A percentile compares a stretch with the other conserved stretches of the same genome.
phyloP scores from a whole-genome alignment of 768 basidiomycete genomes.

The Lactarius indigo region DNA sequence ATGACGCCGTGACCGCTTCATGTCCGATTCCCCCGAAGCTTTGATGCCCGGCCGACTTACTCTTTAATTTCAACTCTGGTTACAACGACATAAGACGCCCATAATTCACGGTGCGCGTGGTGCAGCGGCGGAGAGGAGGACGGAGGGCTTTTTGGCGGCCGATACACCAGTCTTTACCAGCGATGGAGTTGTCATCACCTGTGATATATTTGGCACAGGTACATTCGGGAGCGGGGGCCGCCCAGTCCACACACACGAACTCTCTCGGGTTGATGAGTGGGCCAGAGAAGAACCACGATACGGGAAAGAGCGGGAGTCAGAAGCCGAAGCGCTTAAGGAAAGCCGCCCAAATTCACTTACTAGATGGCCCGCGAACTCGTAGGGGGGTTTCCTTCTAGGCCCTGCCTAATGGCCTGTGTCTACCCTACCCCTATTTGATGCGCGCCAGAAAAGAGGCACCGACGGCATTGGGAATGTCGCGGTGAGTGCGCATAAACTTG shows the following conservation, averaged over 20 bases:
- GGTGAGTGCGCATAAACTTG: no score
- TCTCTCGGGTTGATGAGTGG: not conserved
- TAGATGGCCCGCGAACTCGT: not conserved
- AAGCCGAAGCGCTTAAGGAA: not conserved
- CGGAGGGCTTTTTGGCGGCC: not conserved
- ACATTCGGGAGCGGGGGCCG: not conserved
- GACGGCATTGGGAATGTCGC: not conserved
- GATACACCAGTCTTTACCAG: not conserved
- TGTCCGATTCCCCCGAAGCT: not conserved
- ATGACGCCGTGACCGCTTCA: conserved; percentile 8
- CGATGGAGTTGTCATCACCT: not conserved
- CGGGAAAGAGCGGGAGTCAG: not conserved
- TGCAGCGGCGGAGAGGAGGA: not conserved
- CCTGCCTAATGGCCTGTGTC: not conserved
- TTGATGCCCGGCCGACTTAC: not conserved
- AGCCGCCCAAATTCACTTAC: not conserved
- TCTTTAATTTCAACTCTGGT: not conserved
- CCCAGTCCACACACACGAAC: no score
- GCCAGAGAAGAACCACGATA: not conserved
- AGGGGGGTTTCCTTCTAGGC: not conserved
- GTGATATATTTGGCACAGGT: not conserved
- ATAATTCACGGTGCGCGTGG: not conserved
- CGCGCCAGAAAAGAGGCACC: not conserved
- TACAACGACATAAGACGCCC: not conserved
- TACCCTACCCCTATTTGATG: not conserved